Conservation (phyloP, 177 flowering plant genomes). For the Vitis hybrid region DNA sequence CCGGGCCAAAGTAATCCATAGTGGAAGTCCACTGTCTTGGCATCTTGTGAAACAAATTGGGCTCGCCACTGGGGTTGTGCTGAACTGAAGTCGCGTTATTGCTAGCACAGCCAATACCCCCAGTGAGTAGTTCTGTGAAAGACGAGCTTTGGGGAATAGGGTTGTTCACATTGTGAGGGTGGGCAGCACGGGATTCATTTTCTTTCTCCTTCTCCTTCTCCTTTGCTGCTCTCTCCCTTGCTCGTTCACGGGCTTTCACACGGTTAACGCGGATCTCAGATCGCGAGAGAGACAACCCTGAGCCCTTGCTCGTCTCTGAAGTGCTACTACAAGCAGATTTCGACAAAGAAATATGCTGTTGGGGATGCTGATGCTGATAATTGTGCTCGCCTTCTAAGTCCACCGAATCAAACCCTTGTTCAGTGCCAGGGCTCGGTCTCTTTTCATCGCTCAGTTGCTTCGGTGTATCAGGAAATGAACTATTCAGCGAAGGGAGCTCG, state of each 20-base stretch:
- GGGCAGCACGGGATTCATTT: conserved; percentile 25
- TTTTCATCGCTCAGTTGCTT: conserved; percentile 53
- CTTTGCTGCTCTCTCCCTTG: conserved; percentile 74
- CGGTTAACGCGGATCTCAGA: conserved; percentile 53
- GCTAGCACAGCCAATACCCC: conserved; percentile 28
- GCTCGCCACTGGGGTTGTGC: conserved; percentile 20
- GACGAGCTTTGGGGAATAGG: conserved; percentile 47
- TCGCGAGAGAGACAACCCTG: conserved; percentile 66
- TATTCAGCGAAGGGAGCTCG: conserved; percentile 77
- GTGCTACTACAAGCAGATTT: conserved; percentile 78
- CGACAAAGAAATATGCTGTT: conserved; percentile 42
- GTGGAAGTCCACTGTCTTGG: conserved; percentile 36
- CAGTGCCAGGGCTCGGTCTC: conserved; percentile 27
- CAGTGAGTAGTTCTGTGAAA: conserved; percentile 79
- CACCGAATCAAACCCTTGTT: conserved; percentile 34
- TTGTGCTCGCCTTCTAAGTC: conserved; percentile 41
- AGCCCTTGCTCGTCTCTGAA: conserved; percentile 89
- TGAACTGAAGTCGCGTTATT: conserved; percentile 24
- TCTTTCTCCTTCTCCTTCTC: conserved; percentile 71
- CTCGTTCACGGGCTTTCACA: conserved; percentile 75
- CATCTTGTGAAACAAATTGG: conserved; percentile 30
- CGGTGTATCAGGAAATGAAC: conserved; percentile 55
- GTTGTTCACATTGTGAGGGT: conserved; percentile 27
- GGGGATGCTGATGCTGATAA: conserved; percentile 32
- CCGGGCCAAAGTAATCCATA: conserved; percentile 61